phyloP scores from a whole-genome alignment of 78 protist genomes.

The Guillardia theta region DNA sequence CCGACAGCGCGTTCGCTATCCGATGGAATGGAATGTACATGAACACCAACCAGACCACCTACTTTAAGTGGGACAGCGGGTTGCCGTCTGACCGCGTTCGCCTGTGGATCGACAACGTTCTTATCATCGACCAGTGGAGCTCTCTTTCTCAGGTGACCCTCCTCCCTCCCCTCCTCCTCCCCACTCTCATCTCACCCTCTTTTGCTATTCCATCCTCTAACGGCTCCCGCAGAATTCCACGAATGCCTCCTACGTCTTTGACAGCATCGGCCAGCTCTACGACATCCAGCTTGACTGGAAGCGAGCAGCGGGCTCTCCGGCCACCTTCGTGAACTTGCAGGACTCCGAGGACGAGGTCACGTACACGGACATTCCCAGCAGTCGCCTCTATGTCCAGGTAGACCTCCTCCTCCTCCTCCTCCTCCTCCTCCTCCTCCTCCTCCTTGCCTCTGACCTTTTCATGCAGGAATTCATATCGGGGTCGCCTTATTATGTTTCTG shows the following conservation, averaged over 20 bases:
- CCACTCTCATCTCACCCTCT: too few species aligned
- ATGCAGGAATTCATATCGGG: background rate
- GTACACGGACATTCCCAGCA: background rate
- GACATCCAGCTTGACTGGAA: background rate
- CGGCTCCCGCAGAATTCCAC: too few species aligned
- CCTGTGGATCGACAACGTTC: constrained; percentile 32
- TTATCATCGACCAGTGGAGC: constrained; percentile 26
- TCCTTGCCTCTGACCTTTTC: too few species aligned
- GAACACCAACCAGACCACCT: background rate
- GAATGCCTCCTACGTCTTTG: background rate
- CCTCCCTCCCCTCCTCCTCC: too few species aligned
- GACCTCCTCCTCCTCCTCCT: too few species aligned
- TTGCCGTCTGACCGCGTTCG: background rate
- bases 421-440: too few species aligned
- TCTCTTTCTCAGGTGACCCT: background rate
- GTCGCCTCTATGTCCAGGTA: background rate
- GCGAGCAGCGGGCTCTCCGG: background rate
- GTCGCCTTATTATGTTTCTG: background rate
- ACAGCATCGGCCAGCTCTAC: background rate
- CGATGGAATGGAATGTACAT: background rate
- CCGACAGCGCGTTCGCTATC: background rate
- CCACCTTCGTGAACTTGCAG: background rate
- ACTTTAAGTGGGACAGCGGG: background rate
- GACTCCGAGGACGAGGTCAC: background rate
- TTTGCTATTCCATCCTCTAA: too few species aligned